Evolutionary conservation across 345 rosid species (phyloP), one percentile per base, ranked within the genome.

Genomic region (Rhodamnia rubescens): DNA sequence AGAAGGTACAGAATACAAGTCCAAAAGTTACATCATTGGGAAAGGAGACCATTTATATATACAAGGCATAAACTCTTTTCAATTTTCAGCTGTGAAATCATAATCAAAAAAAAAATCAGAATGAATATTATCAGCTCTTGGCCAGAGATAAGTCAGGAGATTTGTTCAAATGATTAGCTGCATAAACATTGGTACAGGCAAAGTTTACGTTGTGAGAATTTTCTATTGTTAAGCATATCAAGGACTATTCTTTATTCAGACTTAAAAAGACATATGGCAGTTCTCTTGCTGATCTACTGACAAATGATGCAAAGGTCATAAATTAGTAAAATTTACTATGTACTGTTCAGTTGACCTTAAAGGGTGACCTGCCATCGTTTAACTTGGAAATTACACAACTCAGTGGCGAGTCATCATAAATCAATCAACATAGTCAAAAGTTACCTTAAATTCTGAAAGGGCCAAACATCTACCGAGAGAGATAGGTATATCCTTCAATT

Each of bases 371-470:
- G 26, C 80, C 80, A 69, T 21, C 16, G 26, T 54, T 27, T 26
- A 26, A 55, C 59, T 64, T 78, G 12, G 11, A 61, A 52, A 69
- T 26, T 49, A 85, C 15, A 59, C 57, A 36, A 53, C 82, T 44
- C 75, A 7, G 8, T 9, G 69, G 75, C 29, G 32, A 42, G 18
- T 8, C 9, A 1, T 49, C 26, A 0, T 53, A 27, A 52, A 57
- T 54, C 47, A 47, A 83, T 50, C 50, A 82, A 32, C 42, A n/a
- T 57, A 59, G 64, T 81, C 81, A 53, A 58, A 82, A 86, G 53
- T 78, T 44, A 97, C 99, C 99, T 97, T 97, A 83, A 95, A 86
- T 56, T 95, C 98, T 26, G 94, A 94, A 89, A 97, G 91, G 85
- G 93, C 91, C 85, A 89, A 85, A 88, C 99, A 97, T 86, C 89